phyloP scores from a whole-genome alignment of 2,329 filamentous ascomycete species.

The Trichophyton mentagrophytes region DNA sequence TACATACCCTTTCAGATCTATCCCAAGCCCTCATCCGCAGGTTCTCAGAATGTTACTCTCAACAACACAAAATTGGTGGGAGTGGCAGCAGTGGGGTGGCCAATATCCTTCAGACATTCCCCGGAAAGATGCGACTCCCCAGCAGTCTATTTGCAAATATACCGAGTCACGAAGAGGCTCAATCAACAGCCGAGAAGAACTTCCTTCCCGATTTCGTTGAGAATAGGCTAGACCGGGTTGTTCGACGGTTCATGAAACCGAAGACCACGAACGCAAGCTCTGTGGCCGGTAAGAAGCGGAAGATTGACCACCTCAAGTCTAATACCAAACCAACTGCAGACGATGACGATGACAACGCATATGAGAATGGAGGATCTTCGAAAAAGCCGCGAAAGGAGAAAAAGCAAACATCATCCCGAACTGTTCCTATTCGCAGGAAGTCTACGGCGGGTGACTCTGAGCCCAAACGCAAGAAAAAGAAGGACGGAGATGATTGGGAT shows the following conservation, averaged over 20 bases:
- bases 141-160: slow-evolving; percentile 64
- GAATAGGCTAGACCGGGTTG: slow-evolving; percentile 62
- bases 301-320: slow-evolving; percentile 24
- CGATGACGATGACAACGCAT: slow-evolving; percentile 18
- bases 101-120: slow-evolving; percentile 62
- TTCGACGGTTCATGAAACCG: slow-evolving; percentile 55
- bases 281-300: slow-evolving; percentile 28
- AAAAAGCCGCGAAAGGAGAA: slow-evolving; percentile 18
- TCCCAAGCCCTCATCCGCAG: slow-evolving; percentile 68
- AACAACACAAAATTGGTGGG: slow-evolving; percentile 41
- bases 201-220: slow-evolving; percentile 68
- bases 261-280: slow-evolving; percentile 24
- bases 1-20: slow-evolving; percentile 82
- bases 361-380: slow-evolving; percentile 2
- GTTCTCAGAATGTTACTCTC: slow-evolving; percentile 75
- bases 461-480: slow-evolving; percentile 26
- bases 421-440: slow-evolving; percentile 24
- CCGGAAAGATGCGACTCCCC: slow-evolving; percentile 69
- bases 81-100: slow-evolving; percentile 22
- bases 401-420: slow-evolving; percentile 12
- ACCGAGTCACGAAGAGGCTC: slow-evolving; percentile 62
- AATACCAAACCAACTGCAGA: slow-evolving; percentile 17
- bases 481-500: slow-evolving; percentile 28
- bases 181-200: slow-evolving; percentile 74
- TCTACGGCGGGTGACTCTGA: slow-evolving; percentile 16